Evolutionary conservation across 495 filamentous ascomycete species (phyloP), one percentile per base, ranked within the genome.

Genomic region (Rusavskia elegans): DNA sequence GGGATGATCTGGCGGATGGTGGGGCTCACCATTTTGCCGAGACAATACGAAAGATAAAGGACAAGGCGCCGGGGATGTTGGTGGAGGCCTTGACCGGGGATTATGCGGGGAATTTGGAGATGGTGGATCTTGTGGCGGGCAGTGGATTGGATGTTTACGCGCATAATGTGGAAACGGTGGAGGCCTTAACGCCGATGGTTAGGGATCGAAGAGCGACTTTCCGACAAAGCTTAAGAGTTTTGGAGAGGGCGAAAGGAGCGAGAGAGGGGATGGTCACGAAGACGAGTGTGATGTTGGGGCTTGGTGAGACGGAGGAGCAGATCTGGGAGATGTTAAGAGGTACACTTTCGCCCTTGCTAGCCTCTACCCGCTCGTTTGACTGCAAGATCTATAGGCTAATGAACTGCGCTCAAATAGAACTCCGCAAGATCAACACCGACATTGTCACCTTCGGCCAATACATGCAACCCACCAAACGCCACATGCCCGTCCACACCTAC

Each of bases 381-480:
- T 35, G 9, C 4, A 10, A 35, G 13, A 35, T 11, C 32, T 7
- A 14, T 35, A 11, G 32, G 9, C 32, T 35, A 13, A 35, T 7
- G 13, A 10, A 35, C 9, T 7, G 32, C 32, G 1, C 32, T 11
- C 32, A 7, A 35, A n/a, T 37, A 75, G 84, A 94, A 61, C 73
- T 96, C 27, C 79, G 92, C 21, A 80, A 79, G 51, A 70, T 80
- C 37, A 72, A 85, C 54, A 89, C 95, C 23, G 92, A 98, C 55
- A 87, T 98, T 13, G 87, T 98, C 37, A 98, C 92, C 0, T 97
- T 98, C 54, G 92, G 93, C 3, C 92, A 98, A 73, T 98, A 98
- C 72, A 98, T 98, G 92, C 84, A 89, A 4, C 92, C 92, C 11
- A 98, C 92, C 10, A 97, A 95, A 75, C 78, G 89, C 3, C 92